Evolutionary conservation across 2,329 filamentous ascomycete species (phyloP).

Genomic region (Fusarium paranaense): DNA sequence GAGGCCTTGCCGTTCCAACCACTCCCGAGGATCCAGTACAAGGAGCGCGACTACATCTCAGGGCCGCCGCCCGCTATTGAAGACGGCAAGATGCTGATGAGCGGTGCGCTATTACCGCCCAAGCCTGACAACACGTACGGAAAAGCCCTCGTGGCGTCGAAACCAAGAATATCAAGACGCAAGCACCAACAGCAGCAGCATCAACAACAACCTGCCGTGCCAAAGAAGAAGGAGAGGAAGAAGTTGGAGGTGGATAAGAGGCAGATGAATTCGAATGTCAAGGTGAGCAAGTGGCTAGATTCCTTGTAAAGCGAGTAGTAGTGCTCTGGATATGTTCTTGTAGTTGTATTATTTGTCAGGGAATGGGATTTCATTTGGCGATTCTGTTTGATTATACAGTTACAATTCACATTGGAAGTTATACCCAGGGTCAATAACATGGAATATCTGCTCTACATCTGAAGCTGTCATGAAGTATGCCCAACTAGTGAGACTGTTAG

Average conservation of each 20-base stretch:
- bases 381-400: not conserved
- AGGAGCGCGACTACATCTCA: slow-evolving; percentile 15
- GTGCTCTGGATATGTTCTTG: not conserved
- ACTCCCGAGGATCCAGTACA: not conserved
- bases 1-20: not conserved
- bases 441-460: not conserved
- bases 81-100: slow-evolving; percentile 16
- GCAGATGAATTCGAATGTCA: slow-evolving; percentile 30
- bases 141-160: slow-evolving; percentile 17
- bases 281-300: slow-evolving; percentile 39
- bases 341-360: not conserved
- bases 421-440: not conserved
- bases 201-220: not conserved
- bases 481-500: not conserved
- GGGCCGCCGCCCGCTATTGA: not conserved
- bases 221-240: slow-evolving; percentile 35
- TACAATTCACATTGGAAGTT: not conserved
- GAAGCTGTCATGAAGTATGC: not conserved
- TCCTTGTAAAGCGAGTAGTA: slow-evolving; percentile 4
- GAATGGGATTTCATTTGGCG: not conserved
- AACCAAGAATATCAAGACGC: slow-evolving; percentile 2
- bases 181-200: not conserved
- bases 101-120: slow-evolving; percentile 24
- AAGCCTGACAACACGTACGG: not conserved
- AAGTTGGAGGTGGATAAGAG: slow-evolving; percentile 27